Evolutionary conservation across 2,329 filamentous ascomycete genomes (phyloP), one percentile per base, ranked within the genome.

Genomic region (Diaporthe batatas): DNA sequence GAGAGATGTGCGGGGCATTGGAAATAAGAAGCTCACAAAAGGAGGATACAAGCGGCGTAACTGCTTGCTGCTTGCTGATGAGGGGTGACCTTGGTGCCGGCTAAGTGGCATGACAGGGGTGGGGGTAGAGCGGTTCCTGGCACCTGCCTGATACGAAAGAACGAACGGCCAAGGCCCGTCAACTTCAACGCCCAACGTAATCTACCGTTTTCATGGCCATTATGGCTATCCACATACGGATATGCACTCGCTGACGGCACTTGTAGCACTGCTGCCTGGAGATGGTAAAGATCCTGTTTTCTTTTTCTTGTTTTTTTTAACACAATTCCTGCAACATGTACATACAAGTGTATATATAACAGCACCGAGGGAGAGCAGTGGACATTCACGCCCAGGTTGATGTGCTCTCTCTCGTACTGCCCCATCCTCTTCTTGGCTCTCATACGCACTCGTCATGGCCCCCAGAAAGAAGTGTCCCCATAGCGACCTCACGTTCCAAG

Each of bases 1-100:
- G 75, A 82, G 76, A 75, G 78, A 79, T 79, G 82, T 85, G 85
- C 84, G 85, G 85, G 85, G 85, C 85, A 86, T 86, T 77, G 74
- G 71, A 71, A 73, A 74, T 71, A 54, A 44, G 32, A 44, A 55
- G 68, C 65, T 68, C 59, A 39, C 34, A 29, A 68, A 44, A 68
- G 59, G 59, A 67, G 68, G 68, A 29, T 71, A 71, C 57, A 44
- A 58, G 32, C 72, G 58, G 67, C 62, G 70, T 72, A 58, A 39
- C 62, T 39, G 62, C 21, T 36, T 53, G 47, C 62, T 53, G 70
- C 29, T 29, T 29, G 42, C 68, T 55, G 68, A 70, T 42, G 68
- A 70, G 55, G 68, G 44, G 68, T 65, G 59, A 29, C 29, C 21
- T 65, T 65, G 62, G 39, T 44, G 62, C 36, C 62, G n/a, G 62